Percentiles rank a stretch among this genome's conserved stretches.
Evolutionary conservation across 345 rosid species (phyloP).

Genomic region (Bretschneidera sinensis): DNA sequence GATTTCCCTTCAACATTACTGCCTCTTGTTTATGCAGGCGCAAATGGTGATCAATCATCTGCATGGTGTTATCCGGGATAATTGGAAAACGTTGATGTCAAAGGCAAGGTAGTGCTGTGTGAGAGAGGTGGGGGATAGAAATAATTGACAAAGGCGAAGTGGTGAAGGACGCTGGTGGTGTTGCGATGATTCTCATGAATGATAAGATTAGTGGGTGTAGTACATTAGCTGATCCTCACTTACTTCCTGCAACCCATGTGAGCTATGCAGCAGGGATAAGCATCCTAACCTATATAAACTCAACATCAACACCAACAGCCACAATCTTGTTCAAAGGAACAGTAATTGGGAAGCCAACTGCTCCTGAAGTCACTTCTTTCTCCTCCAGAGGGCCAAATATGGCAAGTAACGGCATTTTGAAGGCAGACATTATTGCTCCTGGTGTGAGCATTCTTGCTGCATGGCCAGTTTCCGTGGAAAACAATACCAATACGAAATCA

Average conservation of each 20-base stretch:
- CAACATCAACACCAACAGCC: slow-evolving; percentile 32
- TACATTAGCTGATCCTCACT: slow-evolving; percentile 36
- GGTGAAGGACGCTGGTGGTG: slow-evolving; percentile 44
- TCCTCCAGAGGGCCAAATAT: slow-evolving; percentile 42
- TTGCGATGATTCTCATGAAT: slow-evolving; percentile 43
- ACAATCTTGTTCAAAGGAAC: slow-evolving; percentile 36
- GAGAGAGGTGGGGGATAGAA: slow-evolving; percentile 30
- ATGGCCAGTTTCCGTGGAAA: slow-evolving; percentile 34
- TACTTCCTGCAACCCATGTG: slow-evolving; percentile 42
- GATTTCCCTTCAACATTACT: slow-evolving; percentile 25
- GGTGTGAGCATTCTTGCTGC: slow-evolving; percentile 53
- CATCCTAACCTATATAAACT: slow-evolving; percentile 31
- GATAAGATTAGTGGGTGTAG: slow-evolving; percentile 24
- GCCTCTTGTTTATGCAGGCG: slow-evolving; percentile 43
- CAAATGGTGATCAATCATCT: slow-evolving; percentile 17
- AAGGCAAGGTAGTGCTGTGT: slow-evolving; percentile 44
- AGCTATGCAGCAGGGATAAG: slow-evolving; percentile 24
- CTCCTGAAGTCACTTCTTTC: slow-evolving; percentile 41
- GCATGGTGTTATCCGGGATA: slow-evolving; percentile 27
- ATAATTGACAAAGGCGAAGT: slow-evolving; percentile 35
- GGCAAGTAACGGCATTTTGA: slow-evolving; percentile 30
- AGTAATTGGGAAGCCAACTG: slow-evolving; percentile 26
- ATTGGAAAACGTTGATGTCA: slow-evolving; percentile 18
- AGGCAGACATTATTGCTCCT: slow-evolving; percentile 45
- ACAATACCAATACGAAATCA: slow-evolving; percentile 28